Evolutionary conservation across 768 basidiomycete genomes (phyloP).

Genomic region (Lepiota venenata): DNA sequence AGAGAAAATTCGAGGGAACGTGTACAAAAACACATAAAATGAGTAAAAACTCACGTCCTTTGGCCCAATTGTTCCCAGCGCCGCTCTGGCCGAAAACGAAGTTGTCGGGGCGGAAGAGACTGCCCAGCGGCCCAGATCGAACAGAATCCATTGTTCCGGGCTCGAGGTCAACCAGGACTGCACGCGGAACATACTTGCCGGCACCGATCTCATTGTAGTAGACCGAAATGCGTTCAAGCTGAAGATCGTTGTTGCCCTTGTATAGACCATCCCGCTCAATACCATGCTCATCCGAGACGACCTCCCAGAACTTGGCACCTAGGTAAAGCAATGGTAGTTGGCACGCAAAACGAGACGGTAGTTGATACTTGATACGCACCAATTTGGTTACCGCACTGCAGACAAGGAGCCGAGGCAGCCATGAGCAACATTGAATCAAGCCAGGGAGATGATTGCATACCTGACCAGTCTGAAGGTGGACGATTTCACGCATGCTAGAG

Average conservation of each 20-base stretch:
- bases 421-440: conserved; percentile 4
- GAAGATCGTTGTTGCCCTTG: conserved; percentile 91
- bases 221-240: conserved; percentile 95
- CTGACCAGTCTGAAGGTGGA: conserved; percentile 99
- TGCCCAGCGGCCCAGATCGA: conserved; percentile 85
- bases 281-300: conserved; percentile 97
- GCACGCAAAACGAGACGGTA: conserved; percentile 17
- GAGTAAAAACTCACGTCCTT: conserved; percentile 77
- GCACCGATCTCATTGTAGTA: conserved; percentile 97
- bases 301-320: conserved; percentile 98
- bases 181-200: conserved; percentile 98
- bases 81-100: conserved; percentile 98
- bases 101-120: conserved; percentile 96
- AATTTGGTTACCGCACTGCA: conserved; percentile 97
- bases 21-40: conserved; percentile 5
- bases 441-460: conserved; percentile 41
- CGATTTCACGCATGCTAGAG: conserved; percentile 96
- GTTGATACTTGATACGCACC: conserved; percentile 49
- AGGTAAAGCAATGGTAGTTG: conserved; percentile 13
- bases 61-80: conserved; percentile 99
- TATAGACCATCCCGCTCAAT: conserved; percentile 92
- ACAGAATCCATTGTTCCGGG: conserved; percentile 96
- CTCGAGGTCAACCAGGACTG: conserved; percentile 96
- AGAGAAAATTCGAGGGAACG: not conserved
- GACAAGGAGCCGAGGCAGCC: not conserved